Conservation (phyloP, 345 rosid species). For the Citrus reticulata region DNA sequence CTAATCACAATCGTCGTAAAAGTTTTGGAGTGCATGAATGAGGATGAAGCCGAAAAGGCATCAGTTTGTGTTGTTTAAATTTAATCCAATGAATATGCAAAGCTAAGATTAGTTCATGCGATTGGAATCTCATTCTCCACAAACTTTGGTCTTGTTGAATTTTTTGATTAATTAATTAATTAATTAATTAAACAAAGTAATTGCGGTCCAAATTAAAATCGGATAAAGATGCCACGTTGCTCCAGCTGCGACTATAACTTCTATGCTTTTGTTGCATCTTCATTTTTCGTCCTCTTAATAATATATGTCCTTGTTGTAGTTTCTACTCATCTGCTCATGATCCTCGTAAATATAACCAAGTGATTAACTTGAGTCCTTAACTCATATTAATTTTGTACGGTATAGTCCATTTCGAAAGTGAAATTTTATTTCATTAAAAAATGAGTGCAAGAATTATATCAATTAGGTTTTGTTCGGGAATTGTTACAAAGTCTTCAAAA, state of each 20-base stretch:
- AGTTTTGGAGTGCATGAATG: background rate
- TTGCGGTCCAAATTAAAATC: constrained; percentile 2
- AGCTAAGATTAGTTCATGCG: background rate
- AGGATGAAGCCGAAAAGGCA: background rate
- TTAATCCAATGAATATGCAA: background rate
- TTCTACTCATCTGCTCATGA: background rate
- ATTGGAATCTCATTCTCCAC: constrained; percentile 21
- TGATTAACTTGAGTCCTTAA: background rate
- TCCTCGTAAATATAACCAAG: constrained; percentile 8
- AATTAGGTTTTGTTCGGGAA: no score
- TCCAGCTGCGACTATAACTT: constrained; percentile 7
- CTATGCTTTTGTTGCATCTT: constrained; percentile 8
- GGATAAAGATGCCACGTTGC: constrained; percentile 29
- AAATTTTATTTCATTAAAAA: no score
- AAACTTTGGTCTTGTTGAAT: background rate
- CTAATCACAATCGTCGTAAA: background rate
- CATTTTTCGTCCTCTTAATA: background rate
- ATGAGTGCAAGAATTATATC: no score
- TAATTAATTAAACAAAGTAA: background rate
- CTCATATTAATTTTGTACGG: no score
- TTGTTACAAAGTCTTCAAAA: no score
- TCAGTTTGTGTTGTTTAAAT: background rate
- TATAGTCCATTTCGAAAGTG: background rate
- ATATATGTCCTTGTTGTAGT: background rate
- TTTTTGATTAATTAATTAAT: background rate